A percentile compares a stretch with the other conserved stretches of the same genome.
phyloP scores from a whole-genome alignment of 2,329 filamentous ascomycete species.

The Exophiala xenobiotica region DNA sequence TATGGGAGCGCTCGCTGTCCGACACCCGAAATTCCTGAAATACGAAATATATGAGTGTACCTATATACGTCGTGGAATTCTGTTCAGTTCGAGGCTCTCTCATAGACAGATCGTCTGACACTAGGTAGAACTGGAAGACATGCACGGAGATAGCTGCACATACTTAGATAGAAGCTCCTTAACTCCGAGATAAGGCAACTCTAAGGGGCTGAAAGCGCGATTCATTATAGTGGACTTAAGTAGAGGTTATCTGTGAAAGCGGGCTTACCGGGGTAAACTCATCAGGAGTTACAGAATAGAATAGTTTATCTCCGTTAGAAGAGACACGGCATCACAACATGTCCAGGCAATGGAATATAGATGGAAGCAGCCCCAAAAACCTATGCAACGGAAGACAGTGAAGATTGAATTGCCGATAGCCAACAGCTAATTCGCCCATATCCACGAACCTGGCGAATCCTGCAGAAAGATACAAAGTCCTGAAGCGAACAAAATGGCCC shows the following conservation, averaged over 20 bases:
- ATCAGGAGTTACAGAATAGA: background rate
- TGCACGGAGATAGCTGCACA: slow-evolving; percentile 6
- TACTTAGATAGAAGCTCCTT: too few relatives aligned
- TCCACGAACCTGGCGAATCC: background rate
- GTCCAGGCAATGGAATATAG: background rate
- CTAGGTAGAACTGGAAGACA: background rate
- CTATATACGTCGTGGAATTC: background rate
- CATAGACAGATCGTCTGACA: background rate
- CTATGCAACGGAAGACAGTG: background rate
- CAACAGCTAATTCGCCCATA: background rate
- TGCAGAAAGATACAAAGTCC: background rate
- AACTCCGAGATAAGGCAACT: slow-evolving; percentile 3
- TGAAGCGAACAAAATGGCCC: slow-evolving; percentile 6
- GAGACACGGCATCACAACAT: background rate
- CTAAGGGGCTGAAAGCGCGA: background rate
- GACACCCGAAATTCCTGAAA: background rate
- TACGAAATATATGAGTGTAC: background rate
- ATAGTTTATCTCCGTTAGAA: background rate
- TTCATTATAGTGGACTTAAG: background rate
- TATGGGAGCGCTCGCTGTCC: background rate
- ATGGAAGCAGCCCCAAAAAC: background rate
- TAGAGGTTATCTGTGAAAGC: background rate
- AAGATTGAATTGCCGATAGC: background rate
- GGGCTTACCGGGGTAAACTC: background rate
- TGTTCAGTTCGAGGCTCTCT: background rate